phyloP scores from a whole-genome alignment of 345 rosid species.

The Pistacia integerrima region DNA sequence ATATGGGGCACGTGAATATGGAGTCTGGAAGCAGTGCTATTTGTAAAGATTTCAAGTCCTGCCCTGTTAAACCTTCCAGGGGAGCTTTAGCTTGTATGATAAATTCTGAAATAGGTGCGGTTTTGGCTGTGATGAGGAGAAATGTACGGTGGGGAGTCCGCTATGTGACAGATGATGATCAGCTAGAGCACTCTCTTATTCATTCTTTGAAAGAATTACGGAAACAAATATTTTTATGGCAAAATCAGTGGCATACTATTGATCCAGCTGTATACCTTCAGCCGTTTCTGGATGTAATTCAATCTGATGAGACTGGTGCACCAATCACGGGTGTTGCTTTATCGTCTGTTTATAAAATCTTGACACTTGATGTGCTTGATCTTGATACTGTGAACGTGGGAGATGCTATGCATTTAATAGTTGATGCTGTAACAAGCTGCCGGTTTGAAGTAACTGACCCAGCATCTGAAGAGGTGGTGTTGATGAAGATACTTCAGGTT shows the following conservation, averaged over 20 bases:
- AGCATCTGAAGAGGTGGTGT: constrained; percentile 74
- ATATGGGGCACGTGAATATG: constrained; percentile 51
- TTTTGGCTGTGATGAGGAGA: constrained; percentile 82
- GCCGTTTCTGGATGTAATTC: constrained; percentile 74
- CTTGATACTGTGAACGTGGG: constrained; percentile 57
- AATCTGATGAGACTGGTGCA: constrained; percentile 78
- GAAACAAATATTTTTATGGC: constrained; percentile 66
- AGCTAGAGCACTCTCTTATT: constrained; percentile 69
- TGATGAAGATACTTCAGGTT: constrained; percentile 85
- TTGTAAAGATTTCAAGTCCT: constrained; percentile 33
- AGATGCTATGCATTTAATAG: constrained; percentile 64
- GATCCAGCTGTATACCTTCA: constrained; percentile 61
- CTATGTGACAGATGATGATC: constrained; percentile 60
- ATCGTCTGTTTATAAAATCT: constrained; percentile 73
- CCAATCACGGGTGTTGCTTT: constrained; percentile 82
- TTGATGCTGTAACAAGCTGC: constrained; percentile 70
- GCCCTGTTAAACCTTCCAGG: constrained; percentile 34
- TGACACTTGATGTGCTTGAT: constrained; percentile 61
- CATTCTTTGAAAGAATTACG: constrained; percentile 70
- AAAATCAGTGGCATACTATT: constrained; percentile 47
- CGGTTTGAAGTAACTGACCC: constrained; percentile 81
- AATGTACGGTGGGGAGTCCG: constrained; percentile 75
- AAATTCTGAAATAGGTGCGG: constrained; percentile 70
- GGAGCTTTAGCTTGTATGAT: constrained; percentile 64
- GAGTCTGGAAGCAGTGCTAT: constrained; percentile 35